These are phyloP conservation scores for Mucuna pruriens DNA, from an alignment of 306 rosid species.

Conservation along the genomic window DNA sequence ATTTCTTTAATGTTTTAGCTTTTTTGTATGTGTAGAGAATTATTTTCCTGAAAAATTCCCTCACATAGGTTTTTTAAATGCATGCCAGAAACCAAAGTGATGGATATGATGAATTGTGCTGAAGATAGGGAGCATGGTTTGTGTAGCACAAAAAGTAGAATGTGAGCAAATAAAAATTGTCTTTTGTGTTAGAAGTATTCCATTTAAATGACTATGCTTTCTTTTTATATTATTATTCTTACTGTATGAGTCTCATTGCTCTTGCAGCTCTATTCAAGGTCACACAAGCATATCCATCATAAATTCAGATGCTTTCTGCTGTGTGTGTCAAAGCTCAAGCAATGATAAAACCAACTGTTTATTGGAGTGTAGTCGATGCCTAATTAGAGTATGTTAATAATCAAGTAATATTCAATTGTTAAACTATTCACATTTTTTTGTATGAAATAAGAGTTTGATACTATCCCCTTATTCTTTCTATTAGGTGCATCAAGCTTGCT, in stretches of 20 bases:
- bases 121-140: constrained; percentile 51
- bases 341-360: constrained; percentile 57
- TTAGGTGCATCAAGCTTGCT: constrained; percentile 80
- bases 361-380: constrained; percentile 62
- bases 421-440: constrained; percentile 26
- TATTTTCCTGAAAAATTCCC: constrained; percentile 26
- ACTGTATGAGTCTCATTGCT: constrained; percentile 19
- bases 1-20: constrained; percentile 6
- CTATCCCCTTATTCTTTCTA: constrained; percentile 28
- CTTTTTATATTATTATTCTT: constrained; percentile 20
- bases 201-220: constrained; percentile 14
- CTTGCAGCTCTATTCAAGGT: constrained; percentile 56
- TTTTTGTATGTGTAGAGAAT: constrained; percentile 44
- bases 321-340: constrained; percentile 66
- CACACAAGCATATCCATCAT: constrained; percentile 32
- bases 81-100: constrained; percentile 45
- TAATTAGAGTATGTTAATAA: constrained; percentile 52
- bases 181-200: constrained; percentile 18
- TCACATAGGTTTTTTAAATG: constrained; percentile 40
- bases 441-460: constrained; percentile 7
- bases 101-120: constrained; percentile 39
- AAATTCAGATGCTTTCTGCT: constrained; percentile 60
- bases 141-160: constrained; percentile 43
- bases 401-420: constrained; percentile 33
- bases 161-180: constrained; percentile 48